Evolutionary conservation across 257 asterid genomes (phyloP), one percentile per base, ranked within the genome.

Genomic region (Euphrasia confusa): DNA sequence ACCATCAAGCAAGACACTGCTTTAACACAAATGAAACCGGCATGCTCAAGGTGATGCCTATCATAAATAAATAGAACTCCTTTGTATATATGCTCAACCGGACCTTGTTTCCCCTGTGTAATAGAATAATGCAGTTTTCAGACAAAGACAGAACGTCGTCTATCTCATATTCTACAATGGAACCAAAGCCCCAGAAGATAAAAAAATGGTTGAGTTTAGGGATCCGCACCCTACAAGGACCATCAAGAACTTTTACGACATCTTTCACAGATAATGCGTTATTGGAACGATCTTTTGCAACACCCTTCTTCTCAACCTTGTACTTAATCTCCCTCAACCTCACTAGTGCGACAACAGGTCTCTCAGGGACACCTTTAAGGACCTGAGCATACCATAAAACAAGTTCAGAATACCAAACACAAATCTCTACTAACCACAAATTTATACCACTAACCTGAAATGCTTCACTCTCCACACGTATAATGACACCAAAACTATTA

Each of bases 11-110:
- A 89, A 58, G 86, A 82, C 61, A 85, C 88, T 11, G 96, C 68
- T 78, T 87, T 93, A 60, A 83, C 96, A 63, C 97, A 93, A 47
- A 93, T 90, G 82, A 81, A 93, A 62, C 97, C 99, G 70, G 94
- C 96, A 72, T 93, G 97, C 81, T 87, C 99, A 10, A 85, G 96
- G 77, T 89, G 99, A 78, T 89, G 96, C 2, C 99, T 84, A 71
- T 89, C 96, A 71, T 78, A 84, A 59, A 93, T 75, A 73, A 93
- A 93, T 68, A 93, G 61, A 71, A 87, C 73, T 59, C 96, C 94
- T 66, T 68, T 84, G 71, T 67, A 84, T 35, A 93, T 93, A 74
- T 89, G 99, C 65, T 89, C 99, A 35, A 89, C 79, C n/a, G 95
- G 89, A 32, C 99, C 99, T 76, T 89, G 97, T 68, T 85, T 87